Evolutionary conservation across 768 basidiomycete genomes (phyloP), one percentile per base, ranked within the genome.

Genomic region (Leccinum uliginosum): DNA sequence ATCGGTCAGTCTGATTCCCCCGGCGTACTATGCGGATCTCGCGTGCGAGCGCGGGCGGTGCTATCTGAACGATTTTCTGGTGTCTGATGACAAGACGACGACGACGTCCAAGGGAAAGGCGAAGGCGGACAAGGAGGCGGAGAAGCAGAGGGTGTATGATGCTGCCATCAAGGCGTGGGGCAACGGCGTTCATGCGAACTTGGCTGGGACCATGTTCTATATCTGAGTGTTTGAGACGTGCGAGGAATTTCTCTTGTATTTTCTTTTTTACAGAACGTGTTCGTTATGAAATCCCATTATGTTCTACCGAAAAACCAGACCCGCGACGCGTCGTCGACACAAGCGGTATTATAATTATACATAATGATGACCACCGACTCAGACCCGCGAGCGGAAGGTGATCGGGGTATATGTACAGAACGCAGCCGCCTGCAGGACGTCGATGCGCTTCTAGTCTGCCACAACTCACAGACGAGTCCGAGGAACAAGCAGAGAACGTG

Each of bases 21-120:
- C 89, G 0, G 89, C 89, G 0, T 90, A 90, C 65, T 91, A 90
- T 62, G 86, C 89, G 7, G 89, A 92, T 71, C 71, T 92, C 51
- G 91, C 89, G 1, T 91, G 89, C 67, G 90, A 93, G 71, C 76
- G 91, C 10, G 91, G 86, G 0, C 73, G 90, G 35, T 86, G 78
- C 65, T 93, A 91, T 64, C 61, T 93, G 40, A 88, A 91, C 59
- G 83, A 86, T 1, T 84, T 90, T 51, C 69, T 92, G 67, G 80
- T 74, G 48, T 69, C 76, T 4, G 81, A 81, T 21, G 80, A 81
- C 64, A 78, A 85, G 68, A 76, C 77, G 21, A 51, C 76, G 65
- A 35, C 65, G 62, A 53, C 68, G 66, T 53, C 74, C 51, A 55
- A 76, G 72, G 62, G 70, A 52, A 56, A 70, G 67, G n/a, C 75